These are phyloP conservation scores for Marsdenia floribunda DNA, from an alignment of 257 asterid genomes.

Conservation along the genomic window DNA sequence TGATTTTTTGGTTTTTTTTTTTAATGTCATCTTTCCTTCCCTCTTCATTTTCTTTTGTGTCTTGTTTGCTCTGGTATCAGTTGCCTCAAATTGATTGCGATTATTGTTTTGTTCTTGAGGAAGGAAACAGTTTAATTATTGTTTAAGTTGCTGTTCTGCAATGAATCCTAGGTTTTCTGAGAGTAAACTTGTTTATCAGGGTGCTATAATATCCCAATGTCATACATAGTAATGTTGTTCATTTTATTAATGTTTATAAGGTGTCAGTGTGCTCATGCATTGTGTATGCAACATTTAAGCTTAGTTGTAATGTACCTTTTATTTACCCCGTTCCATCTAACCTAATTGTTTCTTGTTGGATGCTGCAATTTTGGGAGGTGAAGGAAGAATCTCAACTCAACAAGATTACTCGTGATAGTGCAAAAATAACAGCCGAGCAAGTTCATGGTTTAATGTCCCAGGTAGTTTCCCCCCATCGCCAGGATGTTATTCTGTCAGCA, in stretches of 20 bases:
- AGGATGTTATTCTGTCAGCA: background rate
- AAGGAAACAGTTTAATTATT: background rate
- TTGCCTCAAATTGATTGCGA: background rate
- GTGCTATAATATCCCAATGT: background rate
- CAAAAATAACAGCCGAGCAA: slow-evolving; percentile 95
- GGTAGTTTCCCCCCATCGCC: slow-evolving; percentile 32
- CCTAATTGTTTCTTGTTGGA: background rate
- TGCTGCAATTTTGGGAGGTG: slow-evolving; percentile 10
- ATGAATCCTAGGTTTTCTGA: background rate
- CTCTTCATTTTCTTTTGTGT: background rate
- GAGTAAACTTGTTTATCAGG: background rate
- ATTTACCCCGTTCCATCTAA: background rate
- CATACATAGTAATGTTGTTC: background rate
- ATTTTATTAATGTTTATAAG: background rate
- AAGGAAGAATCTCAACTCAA: slow-evolving; percentile 96
- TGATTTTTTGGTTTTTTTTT: background rate
- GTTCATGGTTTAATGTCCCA: slow-evolving; percentile 99
- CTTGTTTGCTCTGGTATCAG: background rate
- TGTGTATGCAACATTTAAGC: background rate
- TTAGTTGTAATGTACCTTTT: background rate
- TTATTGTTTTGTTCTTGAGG: background rate
- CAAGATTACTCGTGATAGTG: slow-evolving; percentile 92
- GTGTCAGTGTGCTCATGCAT: background rate
- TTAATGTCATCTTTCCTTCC: background rate
- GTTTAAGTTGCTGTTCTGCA: background rate